These are phyloP conservation scores for Nepenthes gracilis DNA, from an alignment of 148 eudicot genomes.

Conservation along the genomic window DNA sequence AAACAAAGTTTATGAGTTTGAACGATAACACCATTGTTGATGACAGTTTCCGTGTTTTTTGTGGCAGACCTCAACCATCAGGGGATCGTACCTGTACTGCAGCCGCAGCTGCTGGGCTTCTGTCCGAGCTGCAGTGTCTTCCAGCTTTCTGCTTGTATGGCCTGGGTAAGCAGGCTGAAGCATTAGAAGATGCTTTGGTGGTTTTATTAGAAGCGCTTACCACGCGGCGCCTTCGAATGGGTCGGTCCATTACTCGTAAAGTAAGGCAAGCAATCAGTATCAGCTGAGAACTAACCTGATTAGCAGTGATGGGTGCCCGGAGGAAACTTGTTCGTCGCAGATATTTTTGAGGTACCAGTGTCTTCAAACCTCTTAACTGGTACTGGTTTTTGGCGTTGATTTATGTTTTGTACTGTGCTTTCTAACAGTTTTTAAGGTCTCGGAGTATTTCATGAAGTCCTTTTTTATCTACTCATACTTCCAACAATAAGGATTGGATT, in stretches of 20 bases:
- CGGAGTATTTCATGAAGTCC: no score
- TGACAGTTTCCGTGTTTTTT: not conserved
- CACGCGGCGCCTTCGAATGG: slow-evolving; percentile 64
- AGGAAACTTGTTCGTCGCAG: no score
- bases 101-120: slow-evolving; percentile 82
- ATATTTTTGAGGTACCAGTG: no score
- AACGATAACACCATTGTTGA: not conserved
- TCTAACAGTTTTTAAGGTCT: no score
- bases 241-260: slow-evolving; percentile 72
- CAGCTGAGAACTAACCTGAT: not conserved
- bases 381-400: no score
- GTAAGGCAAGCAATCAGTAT: slow-evolving; percentile 33
- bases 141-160: slow-evolving; percentile 42
- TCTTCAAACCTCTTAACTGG: no score
- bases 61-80: slow-evolving; percentile 84
- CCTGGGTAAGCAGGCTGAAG: slow-evolving; percentile 62
- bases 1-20: not conserved
- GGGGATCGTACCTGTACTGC: slow-evolving; percentile 99
- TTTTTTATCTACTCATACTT: no score
- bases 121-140: slow-evolving; percentile 55
- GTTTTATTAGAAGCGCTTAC: slow-evolving; percentile 63
- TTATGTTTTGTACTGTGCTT: no score
- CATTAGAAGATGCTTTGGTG: slow-evolving; percentile 52
- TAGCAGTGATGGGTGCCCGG: no score
- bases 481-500: no score